phyloP scores from a whole-genome alignment of 2,329 filamentous ascomycete species.

The Trichoderma hamatum region DNA sequence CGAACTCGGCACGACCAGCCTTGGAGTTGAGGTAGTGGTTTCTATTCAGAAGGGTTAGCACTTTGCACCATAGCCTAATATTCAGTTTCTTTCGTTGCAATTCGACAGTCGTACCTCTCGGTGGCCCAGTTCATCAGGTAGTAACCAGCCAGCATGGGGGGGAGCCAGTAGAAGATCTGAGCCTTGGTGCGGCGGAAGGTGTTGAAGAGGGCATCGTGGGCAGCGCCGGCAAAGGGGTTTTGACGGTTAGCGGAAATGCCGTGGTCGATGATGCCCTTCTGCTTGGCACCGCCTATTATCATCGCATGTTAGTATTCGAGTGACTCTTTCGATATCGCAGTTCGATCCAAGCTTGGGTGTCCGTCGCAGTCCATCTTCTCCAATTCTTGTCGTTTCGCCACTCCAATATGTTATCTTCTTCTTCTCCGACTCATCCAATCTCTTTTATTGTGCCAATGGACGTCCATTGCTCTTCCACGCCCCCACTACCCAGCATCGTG shows the following conservation, averaged over 20 bases:
- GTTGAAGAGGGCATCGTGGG: conserved; percentile 91
- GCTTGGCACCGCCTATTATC: conserved; percentile 57
- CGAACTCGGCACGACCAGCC: conserved; percentile 64
- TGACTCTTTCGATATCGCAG: conserved; percentile 1
- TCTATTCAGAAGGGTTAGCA: conserved; percentile 46
- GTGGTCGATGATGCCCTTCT: conserved; percentile 71
- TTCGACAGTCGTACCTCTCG: conserved; percentile 68
- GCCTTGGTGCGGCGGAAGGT: conserved; percentile 80
- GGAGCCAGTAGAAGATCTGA: conserved; percentile 88
- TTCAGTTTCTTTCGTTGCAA: neutral
- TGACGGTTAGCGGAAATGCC: conserved; percentile 85
- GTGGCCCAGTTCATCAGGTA: conserved; percentile 86
- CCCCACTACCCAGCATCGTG: neutral
- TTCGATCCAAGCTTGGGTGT: neutral
- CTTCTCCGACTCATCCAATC: neutral
- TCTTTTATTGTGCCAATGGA: neutral
- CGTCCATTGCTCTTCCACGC: neutral
- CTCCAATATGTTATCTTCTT: neutral
- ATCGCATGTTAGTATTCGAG: conserved; percentile 7
- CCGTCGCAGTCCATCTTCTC: neutral
- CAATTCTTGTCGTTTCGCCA: too few species aligned
- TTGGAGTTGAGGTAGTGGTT: conserved; percentile 84
- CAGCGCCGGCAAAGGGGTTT: conserved; percentile 77
- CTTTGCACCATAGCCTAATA: neutral
- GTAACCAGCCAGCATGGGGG: conserved; percentile 79